Evolutionary conservation across 148 eudicot species (phyloP), one percentile per base, ranked within the genome.

Genomic region (Rhododendron kiyosumense): DNA sequence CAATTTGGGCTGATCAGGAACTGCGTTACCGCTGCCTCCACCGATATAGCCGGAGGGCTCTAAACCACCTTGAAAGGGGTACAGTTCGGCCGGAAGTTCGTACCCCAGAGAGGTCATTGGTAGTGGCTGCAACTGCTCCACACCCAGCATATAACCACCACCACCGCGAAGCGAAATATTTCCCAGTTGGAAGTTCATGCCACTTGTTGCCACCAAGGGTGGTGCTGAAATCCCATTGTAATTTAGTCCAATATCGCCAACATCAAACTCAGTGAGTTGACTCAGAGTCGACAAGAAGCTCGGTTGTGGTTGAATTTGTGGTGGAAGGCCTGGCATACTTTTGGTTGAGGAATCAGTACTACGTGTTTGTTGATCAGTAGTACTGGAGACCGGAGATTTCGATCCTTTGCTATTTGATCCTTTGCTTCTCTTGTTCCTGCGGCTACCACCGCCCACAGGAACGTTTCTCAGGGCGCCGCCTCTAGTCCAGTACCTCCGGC

Each of bases 381-480:
- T 89, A 48, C 87, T 81, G 43, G 87, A 88, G 15, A 71, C 89
- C 13, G 92, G 85, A 8, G 96, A 91, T 57, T 87, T 90, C 18
- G 94, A 89, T 59, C 65, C 65, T 59, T 59, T 59, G 83, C 86
- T 87, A 28, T 87, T 84, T 30, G 41, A 71, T 9, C 86, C 87
- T 76, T 92, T 94, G 88, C 91, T 92, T 77, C 93, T 76, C 81
- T 92, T 94, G 93, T 94, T 94, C 78, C 96, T 88, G 67, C 94
- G 78, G 86, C 92, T 92, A 20, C 95, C 95, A 4, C 95, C 95
- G 0, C 95, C 95, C 7, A 93, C 95, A 0, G 95, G 95, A 30
- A 93, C 95, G 75, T 45, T 93, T 30, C 95, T 87, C 30, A 93
- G 79, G 73, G 95, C 92, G 0, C 95, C 95, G 11, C 95, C 95